Evolutionary conservation across 768 basidiomycete species (phyloP), one percentile per base, ranked within the genome.

Genomic region (Terana coerulea): DNA sequence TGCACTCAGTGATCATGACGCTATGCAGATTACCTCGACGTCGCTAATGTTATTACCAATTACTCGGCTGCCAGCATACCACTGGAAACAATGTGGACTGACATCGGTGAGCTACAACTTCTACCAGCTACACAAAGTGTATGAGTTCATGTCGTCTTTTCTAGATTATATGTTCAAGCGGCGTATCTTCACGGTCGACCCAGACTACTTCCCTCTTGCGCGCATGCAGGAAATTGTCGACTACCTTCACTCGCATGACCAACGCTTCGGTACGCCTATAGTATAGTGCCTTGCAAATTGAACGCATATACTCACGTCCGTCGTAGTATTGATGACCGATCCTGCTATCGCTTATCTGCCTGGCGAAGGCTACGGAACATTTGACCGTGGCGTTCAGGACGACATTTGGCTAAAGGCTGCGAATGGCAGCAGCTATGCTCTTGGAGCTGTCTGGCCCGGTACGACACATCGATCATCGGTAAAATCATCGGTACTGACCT

Each of bases 11-110:
- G 28, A 41, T 25, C 3, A 9, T 3, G 9, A 10, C 35, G 17
- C 5, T 10, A 17, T 21, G 2, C 30, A 84, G 84, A 84, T 59
- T 85, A 74, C 40, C 68, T 84, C 24, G 78, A 84, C 28, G 82
- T 86, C 1, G 78, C 83, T 0, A 66, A 70, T 30, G 85, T 86
- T 3, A 79, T 87, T 49, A 65, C 75, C 0, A 81, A 77, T 61
- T 87, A 87, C 55, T 75, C 80, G 1, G 73, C 67, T 1, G 81
- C 83, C 0, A 62, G 66, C 3, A 87, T 88, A 47, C 86, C 85
- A 6, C 73, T 87, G 3, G 84, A 88, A 64, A 86, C 84, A 0
- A 86, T 87, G 84, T 87, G 85, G 85, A 85, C 84, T 2, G 86
- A 87, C 63, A 88, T 88, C 30, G 83, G 83, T 78, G 58, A 25